Evolutionary conservation across 805 yeast genomes (phyloP).

Genomic region (Saccharomyces kudriavzevii): DNA sequence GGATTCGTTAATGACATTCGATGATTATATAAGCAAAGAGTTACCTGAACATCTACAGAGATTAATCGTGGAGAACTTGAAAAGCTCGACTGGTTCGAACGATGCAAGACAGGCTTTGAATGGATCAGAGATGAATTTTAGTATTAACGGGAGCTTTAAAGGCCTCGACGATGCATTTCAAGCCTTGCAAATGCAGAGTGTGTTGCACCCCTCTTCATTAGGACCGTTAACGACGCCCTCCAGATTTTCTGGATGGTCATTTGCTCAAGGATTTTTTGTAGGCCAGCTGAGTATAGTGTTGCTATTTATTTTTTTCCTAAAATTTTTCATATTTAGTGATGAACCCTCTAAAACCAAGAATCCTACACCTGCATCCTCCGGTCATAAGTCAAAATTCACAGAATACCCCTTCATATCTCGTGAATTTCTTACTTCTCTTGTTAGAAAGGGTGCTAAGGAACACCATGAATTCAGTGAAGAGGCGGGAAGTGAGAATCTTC

Average conservation of each 20-base stretch:
- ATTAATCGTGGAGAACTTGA: constrained; percentile 21
- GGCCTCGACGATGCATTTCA: neutral
- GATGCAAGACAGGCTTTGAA: neutral
- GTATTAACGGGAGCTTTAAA: constrained; percentile 11
- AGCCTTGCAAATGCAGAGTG: neutral
- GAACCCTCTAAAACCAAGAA: constrained; percentile 35
- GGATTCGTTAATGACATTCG: constrained; percentile 29
- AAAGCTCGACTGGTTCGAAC: constrained; percentile 1
- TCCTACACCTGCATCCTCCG: constrained; percentile 11
- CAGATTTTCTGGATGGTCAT: constrained; percentile 41
- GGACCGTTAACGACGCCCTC: neutral
- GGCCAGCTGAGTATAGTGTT: constrained; percentile 70
- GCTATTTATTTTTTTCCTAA: constrained; percentile 54
- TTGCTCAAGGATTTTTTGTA: constrained; percentile 63
- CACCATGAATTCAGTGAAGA: constrained; percentile 17
- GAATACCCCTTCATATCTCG: constrained; percentile 1
- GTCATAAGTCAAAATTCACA: neutral
- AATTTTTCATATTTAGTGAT: constrained; percentile 72
- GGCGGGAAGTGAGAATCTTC: constrained; percentile 13
- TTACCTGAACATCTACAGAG: constrained; percentile 32
- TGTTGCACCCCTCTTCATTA: neutral
- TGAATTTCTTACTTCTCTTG: constrained; percentile 17
- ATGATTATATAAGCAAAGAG: constrained; percentile 32
- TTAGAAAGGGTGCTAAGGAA: constrained; percentile 28
- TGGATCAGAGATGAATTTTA: neutral